These are phyloP conservation scores for Mimosa bimucronata DNA, from an alignment of 306 rosid genomes.

Conservation along the genomic window DNA sequence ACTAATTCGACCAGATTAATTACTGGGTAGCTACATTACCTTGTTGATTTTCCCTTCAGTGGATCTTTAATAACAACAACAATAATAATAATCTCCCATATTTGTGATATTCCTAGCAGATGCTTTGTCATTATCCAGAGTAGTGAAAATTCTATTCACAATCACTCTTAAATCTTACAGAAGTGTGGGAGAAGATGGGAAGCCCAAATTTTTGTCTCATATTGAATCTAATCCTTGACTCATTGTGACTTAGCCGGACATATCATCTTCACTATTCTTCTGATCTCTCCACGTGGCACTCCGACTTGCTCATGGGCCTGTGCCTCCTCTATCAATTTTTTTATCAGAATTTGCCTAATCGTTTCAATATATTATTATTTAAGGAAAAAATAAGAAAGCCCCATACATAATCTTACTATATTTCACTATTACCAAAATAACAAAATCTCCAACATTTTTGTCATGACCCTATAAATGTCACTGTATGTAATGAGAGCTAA, in stretches of 20 bases:
- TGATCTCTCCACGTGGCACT: conserved; percentile 84
- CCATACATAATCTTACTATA: conserved; percentile 38
- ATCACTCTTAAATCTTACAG: neutral
- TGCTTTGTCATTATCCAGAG: neutral
- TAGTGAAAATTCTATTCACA: neutral
- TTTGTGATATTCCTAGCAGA: neutral
- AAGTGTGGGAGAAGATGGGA: neutral
- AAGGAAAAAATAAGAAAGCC: neutral
- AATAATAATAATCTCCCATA: neutral
- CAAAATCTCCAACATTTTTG: conserved; percentile 36
- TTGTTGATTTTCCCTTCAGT: neutral
- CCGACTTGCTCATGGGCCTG: conserved; percentile 39
- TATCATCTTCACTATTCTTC: conserved; percentile 53
- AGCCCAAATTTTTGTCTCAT: conserved; percentile 37
- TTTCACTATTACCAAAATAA: conserved; percentile 30
- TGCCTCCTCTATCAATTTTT: conserved; percentile 33
- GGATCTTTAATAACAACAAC: neutral
- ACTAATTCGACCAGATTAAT: neutral
- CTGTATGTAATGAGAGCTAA: conserved; percentile 30
- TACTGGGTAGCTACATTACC: neutral
- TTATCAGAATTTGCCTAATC: conserved; percentile 32
- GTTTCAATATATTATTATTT: neutral
- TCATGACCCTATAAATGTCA: conserved; percentile 52
- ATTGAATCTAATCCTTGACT: conserved; percentile 61
- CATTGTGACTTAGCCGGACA: conserved; percentile 71